These are phyloP conservation scores for Diplotaxis tenuifolia DNA, from an alignment of 345 rosid species.

Conservation along the genomic window DNA sequence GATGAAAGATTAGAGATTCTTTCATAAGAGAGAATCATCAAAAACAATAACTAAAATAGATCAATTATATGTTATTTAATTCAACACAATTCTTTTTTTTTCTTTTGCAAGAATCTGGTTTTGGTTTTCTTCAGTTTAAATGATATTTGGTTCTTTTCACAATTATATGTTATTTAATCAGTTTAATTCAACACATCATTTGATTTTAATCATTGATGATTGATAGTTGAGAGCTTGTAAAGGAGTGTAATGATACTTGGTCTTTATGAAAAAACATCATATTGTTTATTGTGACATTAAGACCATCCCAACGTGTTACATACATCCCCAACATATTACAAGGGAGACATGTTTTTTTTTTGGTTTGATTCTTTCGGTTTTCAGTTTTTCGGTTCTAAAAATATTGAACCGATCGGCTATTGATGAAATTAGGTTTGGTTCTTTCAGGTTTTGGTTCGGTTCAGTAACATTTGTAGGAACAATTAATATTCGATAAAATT, in stretches of 20 bases:
- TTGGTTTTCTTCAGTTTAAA: conserved; percentile 6
- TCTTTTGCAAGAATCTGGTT: conserved; percentile 7
- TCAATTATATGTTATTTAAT: neutral
- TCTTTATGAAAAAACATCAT: neutral
- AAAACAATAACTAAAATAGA: conserved; percentile 6
- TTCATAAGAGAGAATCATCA: conserved; percentile 40
- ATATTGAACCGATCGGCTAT: no score
- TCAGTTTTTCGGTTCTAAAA: no score
- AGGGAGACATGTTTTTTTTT: no score
- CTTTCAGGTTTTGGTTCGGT: no score
- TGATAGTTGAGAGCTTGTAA: conserved; percentile 21
- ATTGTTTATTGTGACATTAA: neutral
- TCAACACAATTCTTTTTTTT: neutral
- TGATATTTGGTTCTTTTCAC: no score
- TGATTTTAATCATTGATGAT: conserved; percentile 4
- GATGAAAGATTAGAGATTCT: conserved; percentile 57
- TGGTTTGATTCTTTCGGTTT: no score
- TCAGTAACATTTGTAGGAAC: no score
- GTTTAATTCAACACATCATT: no score
- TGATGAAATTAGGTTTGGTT: no score
- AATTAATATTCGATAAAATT: no score
- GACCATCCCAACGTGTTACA: neutral
- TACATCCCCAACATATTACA: no score
- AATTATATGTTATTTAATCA: no score
- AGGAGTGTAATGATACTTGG: conserved; percentile 16